Conservation (phyloP, 768 basidiomycete species). For the Phaffia australis region DNA sequence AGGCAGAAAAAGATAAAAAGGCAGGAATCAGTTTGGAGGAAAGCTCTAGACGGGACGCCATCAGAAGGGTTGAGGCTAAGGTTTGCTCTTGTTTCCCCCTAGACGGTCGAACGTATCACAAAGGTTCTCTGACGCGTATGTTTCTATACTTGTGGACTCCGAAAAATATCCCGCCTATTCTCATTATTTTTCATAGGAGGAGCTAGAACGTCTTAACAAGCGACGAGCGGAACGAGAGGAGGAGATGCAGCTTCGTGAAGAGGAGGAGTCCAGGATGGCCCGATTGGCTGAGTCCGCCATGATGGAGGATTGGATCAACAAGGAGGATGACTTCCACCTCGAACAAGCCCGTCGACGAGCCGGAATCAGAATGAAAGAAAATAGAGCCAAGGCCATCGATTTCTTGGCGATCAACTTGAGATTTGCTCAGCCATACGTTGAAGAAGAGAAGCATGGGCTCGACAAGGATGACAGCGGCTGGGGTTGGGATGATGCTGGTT, state of each 20-base stretch:
- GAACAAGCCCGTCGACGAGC: conserved; percentile 86
- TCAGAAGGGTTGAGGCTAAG: conserved; percentile 77
- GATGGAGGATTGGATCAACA: conserved; percentile 95
- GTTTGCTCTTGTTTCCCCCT: conserved; percentile 22
- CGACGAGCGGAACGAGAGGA: conserved; percentile 85
- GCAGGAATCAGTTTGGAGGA: conserved; percentile 69
- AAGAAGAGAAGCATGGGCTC: conserved; percentile 40
- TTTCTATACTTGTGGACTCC: neutral
- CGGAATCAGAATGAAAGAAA: conserved; percentile 87
- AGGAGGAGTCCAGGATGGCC: conserved; percentile 82
- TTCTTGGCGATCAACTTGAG: conserved; percentile 91
- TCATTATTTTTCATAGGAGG: conserved; percentile 45
- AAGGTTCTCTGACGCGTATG: neutral
- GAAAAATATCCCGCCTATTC: neutral
- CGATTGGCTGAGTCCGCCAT: conserved; percentile 86
- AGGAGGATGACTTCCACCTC: conserved; percentile 93
- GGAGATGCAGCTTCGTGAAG: conserved; percentile 75
- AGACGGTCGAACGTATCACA: too few species aligned
- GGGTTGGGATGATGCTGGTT: conserved; percentile 67
- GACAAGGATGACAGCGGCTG: conserved; percentile 54
- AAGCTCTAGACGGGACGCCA: conserved; percentile 62
- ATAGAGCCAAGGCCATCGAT: conserved; percentile 96
- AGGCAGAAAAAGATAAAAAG: conserved; percentile 89
- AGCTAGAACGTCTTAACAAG: conserved; percentile 79
- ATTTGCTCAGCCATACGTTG: conserved; percentile 54